Conservation (phyloP, 768 basidiomycete species). For the Phanerodontia chrysosporium region DNA sequence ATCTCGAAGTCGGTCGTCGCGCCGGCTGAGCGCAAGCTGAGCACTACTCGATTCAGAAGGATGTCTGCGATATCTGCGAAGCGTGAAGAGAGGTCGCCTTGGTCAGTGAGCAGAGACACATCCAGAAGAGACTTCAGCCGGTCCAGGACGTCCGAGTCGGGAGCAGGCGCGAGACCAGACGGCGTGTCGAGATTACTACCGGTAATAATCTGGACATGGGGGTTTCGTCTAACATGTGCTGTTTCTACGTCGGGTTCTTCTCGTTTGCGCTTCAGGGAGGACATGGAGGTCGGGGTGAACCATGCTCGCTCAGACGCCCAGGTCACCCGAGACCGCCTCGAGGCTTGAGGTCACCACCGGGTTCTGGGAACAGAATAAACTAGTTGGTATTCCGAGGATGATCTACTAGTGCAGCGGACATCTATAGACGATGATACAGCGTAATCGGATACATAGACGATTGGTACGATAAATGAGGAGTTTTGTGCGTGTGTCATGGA, state of each 20-base stretch:
- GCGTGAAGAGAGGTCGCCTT: background rate
- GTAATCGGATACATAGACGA: background rate
- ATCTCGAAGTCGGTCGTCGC: constrained; percentile 40
- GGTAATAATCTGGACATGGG: too few relatives aligned
- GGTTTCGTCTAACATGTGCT: background rate
- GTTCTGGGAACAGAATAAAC: too few relatives aligned
- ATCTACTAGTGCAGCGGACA: background rate
- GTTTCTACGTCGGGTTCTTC: background rate
- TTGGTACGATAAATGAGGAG: background rate
- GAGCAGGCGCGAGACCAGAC: too few relatives aligned
- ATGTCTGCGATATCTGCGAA: constrained; percentile 1
- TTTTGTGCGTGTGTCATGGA: background rate
- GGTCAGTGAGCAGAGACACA: background rate
- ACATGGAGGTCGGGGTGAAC: background rate
- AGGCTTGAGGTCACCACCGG: too few relatives aligned
- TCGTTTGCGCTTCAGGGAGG: background rate
- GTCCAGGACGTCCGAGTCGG: background rate
- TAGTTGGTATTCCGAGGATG: background rate
- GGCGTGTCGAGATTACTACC: too few relatives aligned
- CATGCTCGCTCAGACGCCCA: too few relatives aligned
- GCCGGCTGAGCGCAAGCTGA: background rate
- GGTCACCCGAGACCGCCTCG: too few relatives aligned
- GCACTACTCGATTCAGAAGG: background rate
- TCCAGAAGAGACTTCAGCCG: background rate
- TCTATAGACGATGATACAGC: constrained; percentile 3